A percentile compares a stretch with the other conserved stretches of the same genome.
phyloP scores from a whole-genome alignment of 805 yeast genomes.

The Suhomyces emberorum region DNA sequence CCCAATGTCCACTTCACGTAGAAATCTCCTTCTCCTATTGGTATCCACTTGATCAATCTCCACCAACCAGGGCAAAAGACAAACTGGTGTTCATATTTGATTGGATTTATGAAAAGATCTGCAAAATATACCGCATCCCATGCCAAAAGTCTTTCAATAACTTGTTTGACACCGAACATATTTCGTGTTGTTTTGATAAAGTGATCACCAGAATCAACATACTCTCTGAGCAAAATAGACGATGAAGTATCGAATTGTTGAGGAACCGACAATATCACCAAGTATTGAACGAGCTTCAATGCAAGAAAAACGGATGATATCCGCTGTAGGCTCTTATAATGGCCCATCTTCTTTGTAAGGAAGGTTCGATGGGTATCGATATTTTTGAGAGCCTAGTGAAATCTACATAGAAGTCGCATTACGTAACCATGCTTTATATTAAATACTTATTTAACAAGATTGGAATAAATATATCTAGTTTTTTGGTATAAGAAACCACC shows the following conservation, averaged over 20 bases:
- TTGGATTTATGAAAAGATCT: slow-evolving; percentile 49
- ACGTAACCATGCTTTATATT: no score
- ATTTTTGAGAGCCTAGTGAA: no score
- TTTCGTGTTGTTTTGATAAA: no score
- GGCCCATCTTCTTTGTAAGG: no score
- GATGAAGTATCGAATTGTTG: slow-evolving; percentile 50
- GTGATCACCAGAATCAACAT: no score
- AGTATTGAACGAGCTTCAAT: slow-evolving; percentile 37
- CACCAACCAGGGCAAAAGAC: slow-evolving; percentile 86
- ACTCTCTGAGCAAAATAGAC: slow-evolving; percentile 26
- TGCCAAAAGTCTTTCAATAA: slow-evolving; percentile 53
- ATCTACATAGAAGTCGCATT: no score
- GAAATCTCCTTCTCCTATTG: slow-evolving; percentile 26
- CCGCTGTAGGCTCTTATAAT: slow-evolving; percentile 2
- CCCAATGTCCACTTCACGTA: slow-evolving; percentile 48
- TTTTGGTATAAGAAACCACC: neutral
- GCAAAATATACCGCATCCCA: slow-evolving; percentile 89
- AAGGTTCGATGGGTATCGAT: no score
- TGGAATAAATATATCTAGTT: neutral
- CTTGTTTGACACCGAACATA: no score
- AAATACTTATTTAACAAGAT: neutral
- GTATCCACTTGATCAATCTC: slow-evolving; percentile 36
- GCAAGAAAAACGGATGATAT: slow-evolving; percentile 19
- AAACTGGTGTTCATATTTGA: slow-evolving; percentile 80
- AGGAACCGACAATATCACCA: slow-evolving; percentile 39